A percentile compares a stretch with the other conserved stretches of the same genome.
These are phyloP conservation scores for Amesomyces nigricolor DNA, from an alignment of 2,329 filamentous ascomycete genomes.

Conservation along the genomic window DNA sequence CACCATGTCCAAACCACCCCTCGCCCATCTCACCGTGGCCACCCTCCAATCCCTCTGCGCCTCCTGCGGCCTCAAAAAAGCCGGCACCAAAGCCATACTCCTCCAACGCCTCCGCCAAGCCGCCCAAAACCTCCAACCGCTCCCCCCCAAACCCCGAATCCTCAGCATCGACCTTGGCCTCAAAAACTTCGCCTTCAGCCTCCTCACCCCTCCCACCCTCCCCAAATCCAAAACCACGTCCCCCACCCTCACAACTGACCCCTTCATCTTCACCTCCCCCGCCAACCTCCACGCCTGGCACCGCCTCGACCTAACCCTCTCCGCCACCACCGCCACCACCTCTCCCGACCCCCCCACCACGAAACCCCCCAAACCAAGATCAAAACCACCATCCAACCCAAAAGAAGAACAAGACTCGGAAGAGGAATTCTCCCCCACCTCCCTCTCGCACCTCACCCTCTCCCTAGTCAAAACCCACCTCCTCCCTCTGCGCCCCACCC, in stretches of 20 bases:
- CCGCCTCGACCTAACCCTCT: conserved; percentile 22
- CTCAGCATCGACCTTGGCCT: conserved; percentile 83
- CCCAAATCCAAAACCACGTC: neutral
- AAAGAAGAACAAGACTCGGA: neutral
- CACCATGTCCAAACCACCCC: conserved; percentile 9
- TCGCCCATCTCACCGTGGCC: conserved; percentile 35
- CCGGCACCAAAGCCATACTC: conserved; percentile 55
- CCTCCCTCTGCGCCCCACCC: conserved; percentile 52
- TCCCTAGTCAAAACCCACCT: conserved; percentile 34
- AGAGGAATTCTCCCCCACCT: conserved; percentile 30
- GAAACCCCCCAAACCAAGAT: neutral
- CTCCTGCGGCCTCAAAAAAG: conserved; percentile 52
- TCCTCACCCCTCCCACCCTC: conserved; percentile 37
- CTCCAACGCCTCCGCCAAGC: conserved; percentile 43
- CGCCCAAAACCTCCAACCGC: conserved; percentile 23
- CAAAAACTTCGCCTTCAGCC: conserved; percentile 70
- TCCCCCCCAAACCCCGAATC: conserved; percentile 42
- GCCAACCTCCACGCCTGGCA: conserved; percentile 25
- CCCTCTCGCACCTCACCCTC: conserved; percentile 33
- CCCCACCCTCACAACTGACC: conserved; percentile 5
- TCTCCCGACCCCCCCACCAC: neutral
- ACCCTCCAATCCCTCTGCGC: conserved; percentile 55
- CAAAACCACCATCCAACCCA: no score
- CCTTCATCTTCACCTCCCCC: neutral
- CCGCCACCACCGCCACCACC: conserved; percentile 5